Evolutionary conservation across 129 eudicot genomes (phyloP), one percentile per base, ranked within the genome.

Genomic region (Lactuca sativa): DNA sequence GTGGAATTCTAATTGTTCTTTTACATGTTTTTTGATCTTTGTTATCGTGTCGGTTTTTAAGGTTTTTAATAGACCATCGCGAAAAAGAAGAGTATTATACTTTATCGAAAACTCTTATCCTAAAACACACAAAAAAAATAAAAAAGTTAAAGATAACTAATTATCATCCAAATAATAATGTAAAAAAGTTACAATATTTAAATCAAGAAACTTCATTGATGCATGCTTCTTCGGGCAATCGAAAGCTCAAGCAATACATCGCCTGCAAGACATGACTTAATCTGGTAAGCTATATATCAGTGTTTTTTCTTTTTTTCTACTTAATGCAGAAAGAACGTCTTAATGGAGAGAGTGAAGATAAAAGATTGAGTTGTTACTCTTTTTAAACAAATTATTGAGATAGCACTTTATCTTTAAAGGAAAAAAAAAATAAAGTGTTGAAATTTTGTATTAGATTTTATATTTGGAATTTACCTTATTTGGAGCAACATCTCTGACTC

Each of bases 401-500:
- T n/a, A 47, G 3, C 52, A 47, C n/a, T 47, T 10, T 13, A 30
- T 40, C 4, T 30, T n/a, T 25, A 49, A 51, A 32, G 32, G n/a
- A 47, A 33, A 18, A 3, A n/a, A 40, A 40, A 40, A 7, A 2
- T 0, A 6, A 47, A 47, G 52, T 40, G 44, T 40, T 40, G 44
- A 34, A 9, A 49, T 15, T 32, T 34, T 55, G 31, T 53, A 8
- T 3, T 31, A 63, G 31, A 3, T 12, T 70, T 18, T 44, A 40
- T 33, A 62, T 59, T 51, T n/a, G n/a, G 43, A 14, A 11, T 41
- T 58, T 82, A 95, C 99, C 96, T 95, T 95, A 83, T 95, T 90
- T 30, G 99, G 99, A 62, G 99, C 99, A 82, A 95, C 99, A 87
- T 95, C 99, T 77, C 99, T 71, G 54, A 95, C 97, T 73, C 90